phyloP scores from a whole-genome alignment of 1,284 basidiomycete species.

The Trametes hirsuta region DNA sequence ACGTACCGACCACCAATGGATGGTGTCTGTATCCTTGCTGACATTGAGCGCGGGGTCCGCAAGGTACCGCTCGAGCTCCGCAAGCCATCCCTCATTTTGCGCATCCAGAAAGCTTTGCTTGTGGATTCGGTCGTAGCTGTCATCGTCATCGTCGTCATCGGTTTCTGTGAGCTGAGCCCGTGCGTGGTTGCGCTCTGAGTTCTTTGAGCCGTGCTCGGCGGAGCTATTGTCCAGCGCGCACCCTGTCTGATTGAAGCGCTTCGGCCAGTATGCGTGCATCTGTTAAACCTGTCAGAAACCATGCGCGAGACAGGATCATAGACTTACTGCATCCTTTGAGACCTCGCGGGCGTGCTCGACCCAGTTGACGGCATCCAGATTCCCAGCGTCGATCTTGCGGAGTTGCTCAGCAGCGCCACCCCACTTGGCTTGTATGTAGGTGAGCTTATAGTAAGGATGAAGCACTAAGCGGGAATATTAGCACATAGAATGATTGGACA shows the following conservation, averaged over 20 bases:
- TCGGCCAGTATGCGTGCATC: background rate
- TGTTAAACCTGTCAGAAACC: too few relatives aligned
- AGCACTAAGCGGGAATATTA: background rate
- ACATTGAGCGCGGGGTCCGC: background rate
- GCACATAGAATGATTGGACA: too few relatives aligned
- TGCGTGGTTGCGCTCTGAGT: background rate
- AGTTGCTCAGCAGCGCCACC: background rate
- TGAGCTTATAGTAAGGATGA: background rate
- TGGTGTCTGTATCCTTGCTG: conserved; percentile 4
- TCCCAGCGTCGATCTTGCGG: background rate
- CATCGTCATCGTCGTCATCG: background rate
- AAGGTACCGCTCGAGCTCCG: conserved; percentile 5
- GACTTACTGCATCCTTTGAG: background rate
- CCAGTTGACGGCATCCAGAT: background rate
- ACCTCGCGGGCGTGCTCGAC: background rate
- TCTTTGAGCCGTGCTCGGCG: background rate
- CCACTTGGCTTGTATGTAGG: background rate
- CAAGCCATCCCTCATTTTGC: background rate
- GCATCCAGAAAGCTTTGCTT: background rate
- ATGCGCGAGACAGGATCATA: too few relatives aligned
- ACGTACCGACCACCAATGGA: conserved; percentile 7
- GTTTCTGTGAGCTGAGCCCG: background rate
- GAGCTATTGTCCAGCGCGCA: too few relatives aligned
- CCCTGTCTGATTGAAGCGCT: too few relatives aligned
- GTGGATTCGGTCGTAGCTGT: background rate